Conservation (phyloP, 257 asterid genomes). For the Coffea canephora region DNA sequence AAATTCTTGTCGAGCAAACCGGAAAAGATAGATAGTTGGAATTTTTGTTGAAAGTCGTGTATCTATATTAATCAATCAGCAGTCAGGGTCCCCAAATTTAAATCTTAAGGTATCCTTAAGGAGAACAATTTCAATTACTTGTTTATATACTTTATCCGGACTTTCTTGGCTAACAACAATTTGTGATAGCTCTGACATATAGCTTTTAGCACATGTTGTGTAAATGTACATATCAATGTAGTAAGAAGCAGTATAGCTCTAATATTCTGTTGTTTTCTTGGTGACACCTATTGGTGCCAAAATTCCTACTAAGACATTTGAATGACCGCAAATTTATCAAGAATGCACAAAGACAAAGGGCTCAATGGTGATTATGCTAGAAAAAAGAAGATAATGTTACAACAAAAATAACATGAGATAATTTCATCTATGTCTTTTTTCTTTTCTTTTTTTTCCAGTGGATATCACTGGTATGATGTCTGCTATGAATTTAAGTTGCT, state of each 20-base stretch:
- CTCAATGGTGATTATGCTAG: background rate
- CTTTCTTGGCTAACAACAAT: background rate
- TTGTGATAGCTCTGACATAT: background rate
- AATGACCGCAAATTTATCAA: background rate
- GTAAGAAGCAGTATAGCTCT: background rate
- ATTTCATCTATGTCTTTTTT: background rate
- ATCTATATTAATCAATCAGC: background rate
- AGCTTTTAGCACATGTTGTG: background rate
- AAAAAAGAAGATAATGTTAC: background rate
- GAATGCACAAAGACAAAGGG: background rate
- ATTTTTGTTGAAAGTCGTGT: background rate
- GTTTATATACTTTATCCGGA: background rate
- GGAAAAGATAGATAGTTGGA: background rate
- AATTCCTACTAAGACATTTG: background rate
- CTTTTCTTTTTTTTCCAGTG: background rate
- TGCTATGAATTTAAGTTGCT: background rate
- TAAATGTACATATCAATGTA: background rate
- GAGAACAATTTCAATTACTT: background rate
- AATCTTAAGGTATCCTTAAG: background rate
- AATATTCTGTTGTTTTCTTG: background rate
- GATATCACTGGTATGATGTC: background rate
- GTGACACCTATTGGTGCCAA: background rate
- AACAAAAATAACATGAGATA: background rate
- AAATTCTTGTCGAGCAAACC: background rate
- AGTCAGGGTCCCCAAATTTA: background rate